These are phyloP conservation scores for Monosporascus sp. DNA, from an alignment of 2,329 filamentous ascomycete genomes.

Conservation along the genomic window DNA sequence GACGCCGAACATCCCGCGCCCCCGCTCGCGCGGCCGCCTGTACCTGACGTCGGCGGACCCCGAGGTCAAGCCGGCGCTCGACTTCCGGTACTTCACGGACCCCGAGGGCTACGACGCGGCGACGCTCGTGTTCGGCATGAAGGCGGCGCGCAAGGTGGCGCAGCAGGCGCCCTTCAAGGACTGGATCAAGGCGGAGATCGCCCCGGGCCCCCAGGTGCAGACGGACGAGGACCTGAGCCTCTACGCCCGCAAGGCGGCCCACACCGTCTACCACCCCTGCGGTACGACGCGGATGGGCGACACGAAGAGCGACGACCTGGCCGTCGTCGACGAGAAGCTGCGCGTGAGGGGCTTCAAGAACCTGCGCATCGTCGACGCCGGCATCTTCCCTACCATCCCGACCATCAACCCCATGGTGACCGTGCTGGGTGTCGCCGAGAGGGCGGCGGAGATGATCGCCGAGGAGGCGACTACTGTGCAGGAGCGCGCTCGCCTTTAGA, in stretches of 20 bases:
- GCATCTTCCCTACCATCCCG: conserved; percentile 83
- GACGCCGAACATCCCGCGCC: conserved; percentile 85
- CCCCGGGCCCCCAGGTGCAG: conserved; percentile 67
- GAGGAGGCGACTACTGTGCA: conserved; percentile 52
- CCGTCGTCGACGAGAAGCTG: conserved; percentile 74
- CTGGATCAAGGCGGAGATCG: conserved; percentile 79
- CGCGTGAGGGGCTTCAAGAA: conserved; percentile 67
- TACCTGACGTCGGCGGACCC: conserved; percentile 75
- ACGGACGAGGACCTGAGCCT: conserved; percentile 76
- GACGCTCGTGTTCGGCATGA: conserved; percentile 72
- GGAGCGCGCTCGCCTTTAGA: conserved; percentile 27
- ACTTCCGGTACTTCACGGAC: conserved; percentile 88
- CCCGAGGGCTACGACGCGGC: conserved; percentile 79
- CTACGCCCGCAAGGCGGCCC: conserved; percentile 75
- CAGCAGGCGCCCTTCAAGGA: conserved; percentile 71
- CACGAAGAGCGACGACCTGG: conserved; percentile 58
- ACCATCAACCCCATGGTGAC: conserved; percentile 90
- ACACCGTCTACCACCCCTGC: conserved; percentile 87
- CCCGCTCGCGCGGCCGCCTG: conserved; percentile 69
- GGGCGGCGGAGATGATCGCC: conserved; percentile 77
- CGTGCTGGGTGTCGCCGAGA: conserved; percentile 77
- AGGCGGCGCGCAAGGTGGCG: conserved; percentile 71
- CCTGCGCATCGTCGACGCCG: conserved; percentile 77
- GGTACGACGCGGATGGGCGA: conserved; percentile 91
- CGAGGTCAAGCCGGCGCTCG: conserved; percentile 71